A percentile compares a stretch with the other conserved stretches of the same genome.
phyloP scores from a whole-genome alignment of 495 filamentous ascomycete species.

The Penicillium silybi region DNA sequence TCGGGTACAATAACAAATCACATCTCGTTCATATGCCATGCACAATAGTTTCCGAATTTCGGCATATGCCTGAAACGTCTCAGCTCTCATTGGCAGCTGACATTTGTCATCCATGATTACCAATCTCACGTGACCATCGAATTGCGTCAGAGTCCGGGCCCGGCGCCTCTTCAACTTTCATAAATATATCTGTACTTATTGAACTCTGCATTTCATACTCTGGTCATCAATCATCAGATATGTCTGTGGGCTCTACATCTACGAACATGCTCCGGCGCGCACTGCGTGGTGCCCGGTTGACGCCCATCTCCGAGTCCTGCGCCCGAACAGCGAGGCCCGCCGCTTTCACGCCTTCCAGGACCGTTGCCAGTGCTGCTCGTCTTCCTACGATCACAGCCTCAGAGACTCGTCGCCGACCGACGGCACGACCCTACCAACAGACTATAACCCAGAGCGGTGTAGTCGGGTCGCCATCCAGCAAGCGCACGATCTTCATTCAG shows the following conservation, averaged over 20 bases:
- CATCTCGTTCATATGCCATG: neutral
- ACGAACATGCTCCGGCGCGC: slow-evolving; percentile 35
- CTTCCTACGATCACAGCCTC: slow-evolving; percentile 49
- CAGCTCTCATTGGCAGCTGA: slow-evolving; percentile 22
- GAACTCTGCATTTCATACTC: neutral
- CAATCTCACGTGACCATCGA: slow-evolving; percentile 27
- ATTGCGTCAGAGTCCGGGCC: slow-evolving; percentile 39
- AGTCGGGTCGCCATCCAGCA: slow-evolving; percentile 37
- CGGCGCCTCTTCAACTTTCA: slow-evolving; percentile 13
- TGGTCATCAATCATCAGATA: slow-evolving; percentile 8
- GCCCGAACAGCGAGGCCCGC: slow-evolving; percentile 26
- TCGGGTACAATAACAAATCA: neutral
- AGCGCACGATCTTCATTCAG: slow-evolving; percentile 92
- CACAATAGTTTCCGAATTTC: slow-evolving; percentile 5
- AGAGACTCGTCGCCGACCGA: slow-evolving; percentile 43
- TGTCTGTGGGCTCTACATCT: slow-evolving; percentile 35
- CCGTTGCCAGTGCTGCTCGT: slow-evolving; percentile 35
- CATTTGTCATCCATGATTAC: slow-evolving; percentile 33
- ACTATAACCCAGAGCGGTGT: slow-evolving; percentile 28
- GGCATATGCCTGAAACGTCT: slow-evolving; percentile 18
- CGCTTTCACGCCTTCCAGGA: slow-evolving; percentile 30
- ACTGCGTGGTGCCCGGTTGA: slow-evolving; percentile 24
- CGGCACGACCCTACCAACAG: slow-evolving; percentile 45
- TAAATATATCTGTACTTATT: slow-evolving; percentile 7
- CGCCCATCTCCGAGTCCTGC: slow-evolving; percentile 24